These are phyloP conservation scores for Strigomonas culicis DNA, from an alignment of 208 protist genomes.

Conservation along the genomic window DNA sequence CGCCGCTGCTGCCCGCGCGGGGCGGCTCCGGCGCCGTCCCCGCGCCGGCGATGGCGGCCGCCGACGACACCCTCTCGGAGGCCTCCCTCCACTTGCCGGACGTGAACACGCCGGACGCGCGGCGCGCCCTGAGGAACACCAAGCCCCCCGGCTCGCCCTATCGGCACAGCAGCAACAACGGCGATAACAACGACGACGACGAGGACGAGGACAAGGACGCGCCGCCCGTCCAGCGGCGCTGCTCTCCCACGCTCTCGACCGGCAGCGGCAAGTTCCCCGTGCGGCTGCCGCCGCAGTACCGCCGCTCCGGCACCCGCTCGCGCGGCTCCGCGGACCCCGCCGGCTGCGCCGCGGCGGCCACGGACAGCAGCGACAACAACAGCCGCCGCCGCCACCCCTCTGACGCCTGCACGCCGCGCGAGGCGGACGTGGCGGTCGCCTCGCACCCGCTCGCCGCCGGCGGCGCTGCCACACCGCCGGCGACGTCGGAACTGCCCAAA, in stretches of 20 bases:
- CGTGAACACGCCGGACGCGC: background rate
- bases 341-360: background rate
- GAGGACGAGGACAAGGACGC: constrained; percentile 1
- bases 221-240: background rate
- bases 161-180: background rate
- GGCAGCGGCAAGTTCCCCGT: background rate
- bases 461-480: too few relatives aligned
- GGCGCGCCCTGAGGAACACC: background rate
- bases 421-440: background rate
- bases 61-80: too few relatives aligned
- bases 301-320: too few relatives aligned
- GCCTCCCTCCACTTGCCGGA: background rate
- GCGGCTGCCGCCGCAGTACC: background rate
- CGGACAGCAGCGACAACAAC: background rate
- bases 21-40: too few relatives aligned
- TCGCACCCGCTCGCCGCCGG: background rate
- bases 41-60: background rate
- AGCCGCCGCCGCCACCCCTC: background rate
- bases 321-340: too few relatives aligned
- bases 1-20: background rate
- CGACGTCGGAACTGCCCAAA: background rate
- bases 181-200: constrained; percentile 9
- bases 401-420: background rate
- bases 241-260: background rate
- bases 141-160: background rate